Base-by-base conservation (phyloP, 768 basidiomycete species). In the Boletus tomentosulus region DNA sequence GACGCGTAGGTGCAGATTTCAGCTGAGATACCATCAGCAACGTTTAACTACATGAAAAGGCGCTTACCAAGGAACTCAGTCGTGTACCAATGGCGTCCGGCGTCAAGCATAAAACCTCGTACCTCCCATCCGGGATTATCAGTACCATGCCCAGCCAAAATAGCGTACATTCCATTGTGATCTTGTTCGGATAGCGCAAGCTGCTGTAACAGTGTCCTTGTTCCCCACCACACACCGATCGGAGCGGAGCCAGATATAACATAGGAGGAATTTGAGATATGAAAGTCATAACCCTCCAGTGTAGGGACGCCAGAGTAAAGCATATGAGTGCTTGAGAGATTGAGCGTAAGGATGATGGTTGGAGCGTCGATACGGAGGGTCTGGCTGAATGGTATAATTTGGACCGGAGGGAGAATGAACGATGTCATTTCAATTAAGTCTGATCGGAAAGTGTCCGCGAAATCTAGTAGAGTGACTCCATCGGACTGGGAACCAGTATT, bases 101-200 rank as follows among this genome's bases (percentile, higher is more conserved):
- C 71, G 53, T 78, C 77, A 2, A 77, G 65, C 77, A 77, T 75
- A 59, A 77, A 74, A 1, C 76, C 76, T 34, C 74, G 71, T 3
- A 75, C 62, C 46, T 73, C 75, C 75, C 77, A 77, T 2, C 74
- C 75, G 0, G 77, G 76, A 12, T 68, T 58, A 59, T 78, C 76
- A 0, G 64, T 60, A 1, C 73, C 72, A 1, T 57, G 63, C 2
- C 76, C 76, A 2, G 67, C 58, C 22, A 73, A 66, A 15, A 76
- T 56, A 11, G 31, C 31, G 6, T 63, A 65, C n/a, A 55, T 48
- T 35, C 39, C 53, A 1, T 52, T 25, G 4, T 30, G 11, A 37
- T 22, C 55, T 48, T 39, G 39, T 15, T 47, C 56, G 13, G 65
- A 62, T 25, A 73, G 44, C 5, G 61, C 71, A 2, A 67, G 67